Evolutionary conservation across 2,329 filamentous ascomycete genomes (phyloP).

Genomic region (Chrysoporthe cubensis): DNA sequence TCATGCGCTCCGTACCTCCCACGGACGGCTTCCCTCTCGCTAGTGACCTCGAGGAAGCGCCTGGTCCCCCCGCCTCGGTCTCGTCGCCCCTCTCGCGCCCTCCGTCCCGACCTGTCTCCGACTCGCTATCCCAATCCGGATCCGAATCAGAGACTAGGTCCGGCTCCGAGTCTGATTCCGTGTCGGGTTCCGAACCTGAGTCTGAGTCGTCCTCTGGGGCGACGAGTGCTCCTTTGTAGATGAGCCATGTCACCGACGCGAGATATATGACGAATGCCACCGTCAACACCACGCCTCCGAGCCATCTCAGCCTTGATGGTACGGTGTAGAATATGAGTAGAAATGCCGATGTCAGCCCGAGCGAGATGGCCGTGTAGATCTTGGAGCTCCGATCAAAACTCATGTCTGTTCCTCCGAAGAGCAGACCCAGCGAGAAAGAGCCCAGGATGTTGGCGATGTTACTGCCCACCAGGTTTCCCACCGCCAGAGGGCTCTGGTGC

Average conservation of each 20-base stretch:
- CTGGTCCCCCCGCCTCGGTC: neutral
- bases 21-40: constrained; percentile 7
- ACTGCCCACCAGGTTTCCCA: constrained; percentile 56
- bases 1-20: neutral
- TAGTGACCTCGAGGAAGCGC: neutral
- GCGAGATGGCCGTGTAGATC: constrained; percentile 48
- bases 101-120: neutral
- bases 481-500: constrained; percentile 48
- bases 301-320: constrained; percentile 37
- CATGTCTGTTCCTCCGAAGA: constrained; percentile 41
- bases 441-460: constrained; percentile 57
- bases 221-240: constrained; percentile 46
- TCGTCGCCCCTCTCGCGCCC: neutral
- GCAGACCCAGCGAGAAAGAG: constrained; percentile 54
- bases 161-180: constrained; percentile 6
- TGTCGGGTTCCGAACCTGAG: constrained; percentile 32
- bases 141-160: neutral
- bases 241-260: constrained; percentile 47
- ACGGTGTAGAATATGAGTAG: constrained; percentile 39
- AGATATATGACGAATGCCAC: constrained; percentile 49
- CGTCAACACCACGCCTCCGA: constrained; percentile 45
- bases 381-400: constrained; percentile 51
- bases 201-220: constrained; percentile 49
- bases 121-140: neutral
- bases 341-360: constrained; percentile 47